These are phyloP conservation scores for Aegle marmelos DNA, from an alignment of 345 rosid species.

Conservation along the genomic window DNA sequence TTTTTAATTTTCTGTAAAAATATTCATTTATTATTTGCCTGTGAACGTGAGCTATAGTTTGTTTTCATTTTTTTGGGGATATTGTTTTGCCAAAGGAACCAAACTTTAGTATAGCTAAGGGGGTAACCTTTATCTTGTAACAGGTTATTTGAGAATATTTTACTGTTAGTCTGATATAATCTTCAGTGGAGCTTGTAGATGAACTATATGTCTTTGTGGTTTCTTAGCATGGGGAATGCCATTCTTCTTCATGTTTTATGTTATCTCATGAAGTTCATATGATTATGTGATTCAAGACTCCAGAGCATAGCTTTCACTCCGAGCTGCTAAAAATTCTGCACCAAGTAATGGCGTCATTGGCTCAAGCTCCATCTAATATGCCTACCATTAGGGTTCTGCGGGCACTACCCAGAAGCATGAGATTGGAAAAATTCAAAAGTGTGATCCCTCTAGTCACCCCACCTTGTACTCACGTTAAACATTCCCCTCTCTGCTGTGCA, in stretches of 20 bases:
- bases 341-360: constrained; percentile 49
- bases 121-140: background rate
- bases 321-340: constrained; percentile 20
- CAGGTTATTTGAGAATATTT: background rate
- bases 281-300: constrained; percentile 8
- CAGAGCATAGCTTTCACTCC: background rate
- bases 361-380: constrained; percentile 33
- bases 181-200: background rate
- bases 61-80: background rate
- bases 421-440: constrained; percentile 24
- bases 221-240: background rate
- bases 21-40: background rate
- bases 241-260: background rate
- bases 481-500: constrained; percentile 40
- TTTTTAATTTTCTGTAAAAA: background rate
- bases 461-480: constrained; percentile 16
- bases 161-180: background rate
- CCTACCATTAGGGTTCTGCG: constrained; percentile 20
- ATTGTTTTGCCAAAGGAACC: background rate
- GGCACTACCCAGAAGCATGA: constrained; percentile 29
- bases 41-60: background rate
- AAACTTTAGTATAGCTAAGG: background rate
- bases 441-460: constrained; percentile 8
- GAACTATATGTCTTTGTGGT: background rate
- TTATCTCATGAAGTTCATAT: background rate